Conservation (phyloP, 306 rosid species). For the Vachellia pachyceras region DNA sequence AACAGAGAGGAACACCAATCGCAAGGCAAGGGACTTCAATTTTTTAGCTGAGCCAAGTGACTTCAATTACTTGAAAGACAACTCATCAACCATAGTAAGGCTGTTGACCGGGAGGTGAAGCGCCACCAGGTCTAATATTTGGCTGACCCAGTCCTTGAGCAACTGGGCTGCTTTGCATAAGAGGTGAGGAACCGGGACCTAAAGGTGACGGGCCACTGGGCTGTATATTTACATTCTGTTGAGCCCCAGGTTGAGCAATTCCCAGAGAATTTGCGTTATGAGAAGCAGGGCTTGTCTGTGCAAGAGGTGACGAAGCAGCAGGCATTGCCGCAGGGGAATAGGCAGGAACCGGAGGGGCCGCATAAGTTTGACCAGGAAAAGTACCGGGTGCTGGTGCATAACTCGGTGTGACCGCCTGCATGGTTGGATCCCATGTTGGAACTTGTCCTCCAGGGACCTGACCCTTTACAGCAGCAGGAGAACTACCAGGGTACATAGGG, state of each 20-base stretch:
- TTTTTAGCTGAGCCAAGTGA: neutral
- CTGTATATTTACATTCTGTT: constrained; percentile 41
- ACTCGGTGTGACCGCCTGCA: constrained; percentile 58
- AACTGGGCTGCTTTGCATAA: constrained; percentile 35
- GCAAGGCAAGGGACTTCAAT: constrained; percentile 33
- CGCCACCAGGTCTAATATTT: constrained; percentile 44
- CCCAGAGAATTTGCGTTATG: constrained; percentile 50
- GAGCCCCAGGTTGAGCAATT: constrained; percentile 45
- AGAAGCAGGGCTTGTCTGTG: constrained; percentile 49
- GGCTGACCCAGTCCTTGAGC: constrained; percentile 42
- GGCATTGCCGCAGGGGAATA: constrained; percentile 56
- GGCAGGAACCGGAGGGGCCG: constrained; percentile 50
- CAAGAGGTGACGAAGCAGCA: constrained; percentile 55
- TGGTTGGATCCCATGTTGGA: constrained; percentile 74
- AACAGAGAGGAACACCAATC: neutral
- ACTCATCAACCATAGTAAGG: constrained; percentile 48
- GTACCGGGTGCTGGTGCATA: constrained; percentile 56
- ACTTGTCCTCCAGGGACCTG: constrained; percentile 69
- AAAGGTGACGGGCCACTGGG: constrained; percentile 56
- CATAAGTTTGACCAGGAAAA: constrained; percentile 61
- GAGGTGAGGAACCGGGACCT: constrained; percentile 52
- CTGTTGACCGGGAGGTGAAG: constrained; percentile 42
- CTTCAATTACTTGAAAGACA: constrained; percentile 31
- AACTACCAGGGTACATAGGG: constrained; percentile 55
- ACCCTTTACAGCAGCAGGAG: constrained; percentile 51